Base-by-base conservation (phyloP, 768 basidiomycete genomes). In the Lactarius psammicola region DNA sequence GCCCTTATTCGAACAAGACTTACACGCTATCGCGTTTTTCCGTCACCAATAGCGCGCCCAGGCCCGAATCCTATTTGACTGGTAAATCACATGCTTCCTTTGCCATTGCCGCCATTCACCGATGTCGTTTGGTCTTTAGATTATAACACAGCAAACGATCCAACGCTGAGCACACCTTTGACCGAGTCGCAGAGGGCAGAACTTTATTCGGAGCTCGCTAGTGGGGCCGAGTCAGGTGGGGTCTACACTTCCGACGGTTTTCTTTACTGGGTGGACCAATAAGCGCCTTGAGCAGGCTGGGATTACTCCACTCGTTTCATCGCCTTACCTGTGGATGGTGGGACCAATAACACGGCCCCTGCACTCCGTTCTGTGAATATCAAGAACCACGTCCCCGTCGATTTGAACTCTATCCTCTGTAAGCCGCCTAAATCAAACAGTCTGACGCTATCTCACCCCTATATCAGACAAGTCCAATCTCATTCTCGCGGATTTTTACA, bases 361-460 rank as follows among this genome's bases (percentile, higher is more conserved):
- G 85, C 86, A 3, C 78, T 96, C 51, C 82, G 89, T 18, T 83
- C 85, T 17, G 76, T 95, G 65, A 89, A 94, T 70, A 82, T 94
- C 51, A 81, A 82, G 70, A 85, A 82, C 58, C 83, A 83, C 15
- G 77, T 95, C 62, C 87, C 90, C 0, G 80, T 95, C 26, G 87
- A 89, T 75, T 78, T 97, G 56, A 96, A 96, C 74, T 87, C 89
- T 67, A 89, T 97, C 56, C 80, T 96, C 13, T 92, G 92, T 87
- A 75, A 74, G 89, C 78, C 2, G 0, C 51, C 20, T 67, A 46
- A 70, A 70, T 30, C 23, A 31, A 54, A 58, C 40, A 4, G 20
- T 1, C 63, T 56, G 44, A 18, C 30, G 40, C 36, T 18, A 57
- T 20, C 60, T 66, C 23, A 57, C 55, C 4, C 23, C 44, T 33